These are phyloP conservation scores for Beauveria australis DNA, from an alignment of 2,329 filamentous ascomycete genomes.

Conservation along the genomic window DNA sequence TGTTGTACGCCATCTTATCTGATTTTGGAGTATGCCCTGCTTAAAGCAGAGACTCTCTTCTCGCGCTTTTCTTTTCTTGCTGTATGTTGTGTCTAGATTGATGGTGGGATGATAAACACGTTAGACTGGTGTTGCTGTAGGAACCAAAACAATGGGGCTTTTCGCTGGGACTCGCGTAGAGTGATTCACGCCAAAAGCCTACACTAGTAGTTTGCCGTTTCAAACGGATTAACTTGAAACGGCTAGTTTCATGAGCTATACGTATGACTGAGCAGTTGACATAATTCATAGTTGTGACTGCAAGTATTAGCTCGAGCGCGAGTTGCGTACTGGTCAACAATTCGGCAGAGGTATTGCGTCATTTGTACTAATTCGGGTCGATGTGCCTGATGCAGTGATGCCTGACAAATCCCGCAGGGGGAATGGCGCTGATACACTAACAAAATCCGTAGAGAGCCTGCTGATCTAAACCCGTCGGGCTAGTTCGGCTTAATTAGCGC, in stretches of 20 bases:
- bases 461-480: background rate
- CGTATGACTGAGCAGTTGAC: too few species aligned
- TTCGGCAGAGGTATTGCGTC: background rate
- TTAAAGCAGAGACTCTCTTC: background rate
- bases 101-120: background rate
- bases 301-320: too few species aligned
- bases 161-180: background rate
- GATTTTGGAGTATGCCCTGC: background rate
- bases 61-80: background rate
- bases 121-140: slow-evolving; percentile 6
- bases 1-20: slow-evolving; percentile 47
- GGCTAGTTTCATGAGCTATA: too few species aligned
- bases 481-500: background rate
- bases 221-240: background rate
- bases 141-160: slow-evolving; percentile 3
- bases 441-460: background rate
- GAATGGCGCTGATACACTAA: background rate
- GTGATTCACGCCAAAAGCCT: background rate
- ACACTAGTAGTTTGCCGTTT: too few species aligned
- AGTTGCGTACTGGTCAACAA: background rate
- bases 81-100: background rate
- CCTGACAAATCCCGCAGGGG: background rate
- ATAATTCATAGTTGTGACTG: too few species aligned
- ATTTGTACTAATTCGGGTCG: background rate
- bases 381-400: background rate